Evolutionary conservation across 257 asterid genomes (phyloP).

Genomic region (Ilex aquifolium): DNA sequence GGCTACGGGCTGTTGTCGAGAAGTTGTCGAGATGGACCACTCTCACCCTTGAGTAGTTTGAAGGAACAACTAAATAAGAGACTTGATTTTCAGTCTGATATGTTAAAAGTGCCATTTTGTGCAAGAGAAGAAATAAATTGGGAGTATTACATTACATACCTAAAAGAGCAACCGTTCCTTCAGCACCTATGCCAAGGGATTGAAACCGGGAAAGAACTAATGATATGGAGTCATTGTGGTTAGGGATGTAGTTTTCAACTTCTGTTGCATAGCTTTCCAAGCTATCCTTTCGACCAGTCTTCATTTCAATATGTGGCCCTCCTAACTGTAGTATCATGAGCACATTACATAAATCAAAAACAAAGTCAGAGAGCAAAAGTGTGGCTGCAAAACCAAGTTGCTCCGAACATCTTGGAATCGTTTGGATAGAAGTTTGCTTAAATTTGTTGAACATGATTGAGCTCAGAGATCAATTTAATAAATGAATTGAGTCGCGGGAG

Average conservation of each 20-base stretch:
- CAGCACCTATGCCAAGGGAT: slow-evolving; percentile 48
- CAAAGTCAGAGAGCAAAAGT: no score
- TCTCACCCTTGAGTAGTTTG: no score
- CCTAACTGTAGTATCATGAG: slow-evolving; percentile 35
- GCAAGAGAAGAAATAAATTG: no score
- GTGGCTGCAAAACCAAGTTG: background rate
- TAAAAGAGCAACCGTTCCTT: slow-evolving; percentile 66
- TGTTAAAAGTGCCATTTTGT: no score
- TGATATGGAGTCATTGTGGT: slow-evolving; percentile 58
- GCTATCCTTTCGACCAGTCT: slow-evolving; percentile 78
- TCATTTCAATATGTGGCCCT: slow-evolving; percentile 61
- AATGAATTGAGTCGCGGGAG: background rate
- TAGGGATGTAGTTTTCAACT: slow-evolving; percentile 53
- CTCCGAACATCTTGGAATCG: background rate
- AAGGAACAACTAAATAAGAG: no score
- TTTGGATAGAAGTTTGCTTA: no score
- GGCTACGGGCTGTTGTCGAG: no score
- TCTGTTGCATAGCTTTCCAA: slow-evolving; percentile 30
- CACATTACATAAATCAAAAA: background rate
- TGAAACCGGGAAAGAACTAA: slow-evolving; percentile 48
- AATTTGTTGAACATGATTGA: no score
- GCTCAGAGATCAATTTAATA: no score
- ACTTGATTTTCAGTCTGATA: no score
- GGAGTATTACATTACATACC: slow-evolving; percentile 28
- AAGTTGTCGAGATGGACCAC: no score